These are phyloP conservation scores for Taiozyma sp. DNA, from an alignment of 1,139 yeast genomes.

Conservation along the genomic window DNA sequence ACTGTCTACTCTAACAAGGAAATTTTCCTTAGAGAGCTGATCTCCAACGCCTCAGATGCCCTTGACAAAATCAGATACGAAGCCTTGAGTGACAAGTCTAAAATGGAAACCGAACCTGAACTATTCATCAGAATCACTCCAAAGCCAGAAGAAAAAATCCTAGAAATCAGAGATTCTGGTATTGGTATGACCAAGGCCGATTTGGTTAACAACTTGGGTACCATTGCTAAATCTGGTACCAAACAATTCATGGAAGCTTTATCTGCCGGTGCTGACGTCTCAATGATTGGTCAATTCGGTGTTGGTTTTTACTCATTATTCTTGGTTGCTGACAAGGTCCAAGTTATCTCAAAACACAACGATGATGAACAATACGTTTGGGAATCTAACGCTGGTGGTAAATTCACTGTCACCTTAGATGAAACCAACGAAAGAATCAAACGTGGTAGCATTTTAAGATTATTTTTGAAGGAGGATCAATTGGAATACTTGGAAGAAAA, in stretches of 20 bases:
- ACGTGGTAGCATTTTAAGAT: conserved; percentile 95
- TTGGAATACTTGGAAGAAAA: conserved; percentile 98
- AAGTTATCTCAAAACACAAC: conserved; percentile 97
- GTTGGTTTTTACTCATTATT: conserved; percentile 99
- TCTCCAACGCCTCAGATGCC: conserved; percentile 97
- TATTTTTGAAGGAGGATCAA: conserved; percentile 98
- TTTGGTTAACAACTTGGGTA: conserved; percentile 98
- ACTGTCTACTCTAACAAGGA: conserved; percentile 99
- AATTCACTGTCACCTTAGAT: conserved; percentile 93
- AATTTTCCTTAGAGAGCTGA: conserved; percentile 97
- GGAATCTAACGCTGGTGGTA: conserved; percentile 99
- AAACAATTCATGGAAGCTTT: conserved; percentile 99
- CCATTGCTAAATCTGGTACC: conserved; percentile 99
- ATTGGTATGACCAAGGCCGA: conserved; percentile 99
- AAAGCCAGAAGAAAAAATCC: conserved; percentile 86
- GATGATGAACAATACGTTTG: conserved; percentile 99
- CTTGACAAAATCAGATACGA: conserved; percentile 96
- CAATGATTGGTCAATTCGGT: conserved; percentile 99
- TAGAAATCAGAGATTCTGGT: conserved; percentile 99
- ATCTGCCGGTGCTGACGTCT: conserved; percentile 99
- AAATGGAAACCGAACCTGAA: conserved; percentile 93
- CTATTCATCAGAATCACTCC: conserved; percentile 97
- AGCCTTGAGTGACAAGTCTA: conserved; percentile 87
- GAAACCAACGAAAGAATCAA: conserved; percentile 79
- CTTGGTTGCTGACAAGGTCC: conserved; percentile 99